A percentile compares a stretch with the other conserved stretches of the same genome.
phyloP scores from a whole-genome alignment of 441 rosid species.

The Erodium chrysanthum region DNA sequence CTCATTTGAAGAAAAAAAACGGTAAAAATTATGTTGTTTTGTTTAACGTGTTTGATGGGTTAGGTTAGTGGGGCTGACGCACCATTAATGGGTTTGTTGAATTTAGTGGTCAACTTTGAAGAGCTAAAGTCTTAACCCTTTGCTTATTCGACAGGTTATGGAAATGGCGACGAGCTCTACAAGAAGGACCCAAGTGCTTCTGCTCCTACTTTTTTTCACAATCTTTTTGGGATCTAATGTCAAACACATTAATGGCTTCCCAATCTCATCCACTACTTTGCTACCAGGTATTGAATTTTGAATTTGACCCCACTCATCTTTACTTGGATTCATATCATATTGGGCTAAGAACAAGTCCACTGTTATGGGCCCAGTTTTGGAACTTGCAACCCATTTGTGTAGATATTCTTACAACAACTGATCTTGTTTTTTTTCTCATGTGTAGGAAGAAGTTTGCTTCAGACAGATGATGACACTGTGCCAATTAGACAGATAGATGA shows the following conservation, averaged over 20 bases:
- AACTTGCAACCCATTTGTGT: too few species aligned
- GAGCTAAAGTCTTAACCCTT: background rate
- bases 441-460: constrained; percentile 16
- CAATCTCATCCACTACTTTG: background rate
- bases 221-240: background rate
- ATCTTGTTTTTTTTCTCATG: background rate
- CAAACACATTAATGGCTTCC: background rate
- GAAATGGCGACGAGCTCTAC: background rate
- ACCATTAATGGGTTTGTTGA: too few species aligned
- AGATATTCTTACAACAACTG: background rate
- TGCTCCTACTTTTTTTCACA: background rate
- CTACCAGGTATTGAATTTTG: too few species aligned
- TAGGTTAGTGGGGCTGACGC: too few species aligned
- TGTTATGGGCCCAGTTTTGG: too few species aligned
- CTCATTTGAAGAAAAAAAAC: too few species aligned
- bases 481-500: constrained; percentile 24
- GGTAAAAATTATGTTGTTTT: too few species aligned
- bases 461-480: constrained; percentile 20
- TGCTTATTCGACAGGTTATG: background rate
- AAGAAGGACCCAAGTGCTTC: background rate
- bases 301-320: too few species aligned
- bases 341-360: too few species aligned
- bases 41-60: too few species aligned
- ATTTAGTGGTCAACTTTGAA: background rate
- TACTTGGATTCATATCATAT: too few species aligned